Evolutionary conservation across 2,329 filamentous ascomycete species (phyloP).

Genomic region (Furcasterigmium furcatum): DNA sequence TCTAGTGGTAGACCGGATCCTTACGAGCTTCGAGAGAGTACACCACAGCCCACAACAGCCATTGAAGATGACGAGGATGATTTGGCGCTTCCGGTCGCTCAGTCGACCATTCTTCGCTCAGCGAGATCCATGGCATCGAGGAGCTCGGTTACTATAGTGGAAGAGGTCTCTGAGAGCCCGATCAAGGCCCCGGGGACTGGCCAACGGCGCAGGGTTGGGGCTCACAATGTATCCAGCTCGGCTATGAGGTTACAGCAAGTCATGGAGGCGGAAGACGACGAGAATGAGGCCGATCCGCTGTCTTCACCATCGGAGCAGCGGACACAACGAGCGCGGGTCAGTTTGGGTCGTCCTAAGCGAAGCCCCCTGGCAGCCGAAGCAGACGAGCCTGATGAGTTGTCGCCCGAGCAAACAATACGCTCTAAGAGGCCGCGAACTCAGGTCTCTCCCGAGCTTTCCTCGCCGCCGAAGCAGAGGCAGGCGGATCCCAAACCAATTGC

Average conservation of each 20-base stretch:
- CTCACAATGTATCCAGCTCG: conserved; percentile 30
- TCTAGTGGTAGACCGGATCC: background rate
- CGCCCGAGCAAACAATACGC: conserved; percentile 19
- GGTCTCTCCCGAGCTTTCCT: conserved; percentile 11
- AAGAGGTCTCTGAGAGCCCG: conserved; percentile 53
- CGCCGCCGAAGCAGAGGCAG: background rate
- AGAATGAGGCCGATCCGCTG: conserved; percentile 19
- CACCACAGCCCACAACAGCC: conserved; percentile 7
- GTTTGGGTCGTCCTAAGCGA: background rate
- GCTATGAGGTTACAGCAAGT: conserved; percentile 40
- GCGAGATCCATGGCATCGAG: conserved; percentile 5
- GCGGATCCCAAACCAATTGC: background rate
- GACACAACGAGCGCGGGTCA: background rate
- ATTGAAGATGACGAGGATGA: background rate
- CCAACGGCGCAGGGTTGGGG: conserved; percentile 35
- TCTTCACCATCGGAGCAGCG: conserved; percentile 31
- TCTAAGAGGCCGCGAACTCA: background rate
- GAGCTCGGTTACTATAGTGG: conserved; percentile 13
- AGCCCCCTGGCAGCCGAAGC: conserved; percentile 13
- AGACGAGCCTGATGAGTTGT: conserved; percentile 26
- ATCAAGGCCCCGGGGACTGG: conserved; percentile 53
- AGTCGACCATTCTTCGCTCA: background rate
- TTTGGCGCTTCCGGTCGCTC: conserved; percentile 4
- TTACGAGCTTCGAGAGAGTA: background rate
- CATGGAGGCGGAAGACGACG: conserved; percentile 23